Conservation (phyloP, 257 asterid genomes). For the Ballota nigra region DNA sequence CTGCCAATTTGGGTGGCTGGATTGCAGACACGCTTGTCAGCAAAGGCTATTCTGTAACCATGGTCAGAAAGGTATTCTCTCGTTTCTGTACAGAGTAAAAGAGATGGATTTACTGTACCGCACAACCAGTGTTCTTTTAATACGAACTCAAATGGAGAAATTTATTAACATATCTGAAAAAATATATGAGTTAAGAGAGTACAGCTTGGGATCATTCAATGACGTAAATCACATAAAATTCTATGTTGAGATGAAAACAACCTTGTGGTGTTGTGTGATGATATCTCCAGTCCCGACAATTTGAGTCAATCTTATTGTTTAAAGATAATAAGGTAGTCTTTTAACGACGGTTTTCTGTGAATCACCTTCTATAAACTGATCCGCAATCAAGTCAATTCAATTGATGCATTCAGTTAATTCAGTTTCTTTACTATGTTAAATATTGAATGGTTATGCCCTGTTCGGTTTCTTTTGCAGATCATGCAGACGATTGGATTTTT, state of each 20-base stretch:
- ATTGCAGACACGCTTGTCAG: slow-evolving; percentile 86
- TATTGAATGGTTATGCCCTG: neutral
- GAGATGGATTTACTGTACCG: neutral
- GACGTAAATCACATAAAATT: slow-evolving; percentile 5
- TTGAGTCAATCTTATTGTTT: neutral
- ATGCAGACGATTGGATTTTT: slow-evolving; percentile 93
- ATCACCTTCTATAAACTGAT: neutral
- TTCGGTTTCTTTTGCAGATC: slow-evolving; percentile 46
- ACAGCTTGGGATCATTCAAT: neutral
- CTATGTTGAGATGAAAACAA: neutral
- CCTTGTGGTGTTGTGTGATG: neutral
- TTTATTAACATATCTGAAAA: neutral
- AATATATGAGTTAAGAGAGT: neutral
- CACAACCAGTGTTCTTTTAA: neutral
- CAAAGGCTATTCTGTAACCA: slow-evolving; percentile 76
- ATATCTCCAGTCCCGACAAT: neutral
- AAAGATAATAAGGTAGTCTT: neutral
- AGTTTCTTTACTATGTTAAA: neutral
- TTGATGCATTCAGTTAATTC: neutral
- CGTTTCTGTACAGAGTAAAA: neutral
- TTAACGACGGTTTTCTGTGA: neutral
- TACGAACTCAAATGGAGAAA: neutral
- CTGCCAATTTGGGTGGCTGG: slow-evolving; percentile 93
- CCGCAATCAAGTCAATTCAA: neutral
- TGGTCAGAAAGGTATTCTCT: slow-evolving; percentile 68